Evolutionary conservation across 2,329 filamentous ascomycete species (phyloP).

Genomic region (Ceratocystis alfenasii): DNA sequence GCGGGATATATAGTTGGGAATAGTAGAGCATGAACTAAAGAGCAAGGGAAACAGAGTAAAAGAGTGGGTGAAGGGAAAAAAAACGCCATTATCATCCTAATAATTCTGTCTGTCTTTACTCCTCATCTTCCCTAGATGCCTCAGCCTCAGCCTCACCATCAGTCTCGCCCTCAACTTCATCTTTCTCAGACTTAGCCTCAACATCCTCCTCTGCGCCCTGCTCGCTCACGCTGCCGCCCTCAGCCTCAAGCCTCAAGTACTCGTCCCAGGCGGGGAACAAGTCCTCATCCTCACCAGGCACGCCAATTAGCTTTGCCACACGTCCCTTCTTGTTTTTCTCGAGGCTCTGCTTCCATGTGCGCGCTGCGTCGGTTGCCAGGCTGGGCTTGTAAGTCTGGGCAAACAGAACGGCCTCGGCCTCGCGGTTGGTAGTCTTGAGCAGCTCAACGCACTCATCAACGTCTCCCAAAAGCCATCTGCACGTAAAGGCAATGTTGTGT

Average conservation of each 20-base stretch:
- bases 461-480: constrained; percentile 77
- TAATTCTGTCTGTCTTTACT: constrained; percentile 7
- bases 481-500: constrained; percentile 88
- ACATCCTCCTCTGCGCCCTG: constrained; percentile 25
- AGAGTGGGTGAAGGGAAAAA: neutral
- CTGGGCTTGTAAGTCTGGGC: constrained; percentile 93
- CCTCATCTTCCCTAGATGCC: constrained; percentile 2
- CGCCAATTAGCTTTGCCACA: constrained; percentile 69
- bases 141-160: neutral
- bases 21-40: neutral
- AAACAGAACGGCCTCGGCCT: constrained; percentile 80
- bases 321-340: constrained; percentile 79
- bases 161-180: constrained; percentile 9
- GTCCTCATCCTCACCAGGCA: constrained; percentile 71
- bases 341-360: constrained; percentile 68
- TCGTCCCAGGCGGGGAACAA: constrained; percentile 96
- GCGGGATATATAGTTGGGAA: neutral
- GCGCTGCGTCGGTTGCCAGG: constrained; percentile 52
- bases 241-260: constrained; percentile 68
- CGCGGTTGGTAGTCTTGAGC: constrained; percentile 63
- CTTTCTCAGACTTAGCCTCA: constrained; percentile 24
- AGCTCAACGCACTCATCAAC: constrained; percentile 70
- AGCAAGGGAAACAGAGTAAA: neutral
- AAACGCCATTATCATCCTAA: neutral
- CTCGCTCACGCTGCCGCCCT: constrained; percentile 38